Conservation (phyloP, 495 filamentous ascomycete species). For the Acidiella bohemica region DNA sequence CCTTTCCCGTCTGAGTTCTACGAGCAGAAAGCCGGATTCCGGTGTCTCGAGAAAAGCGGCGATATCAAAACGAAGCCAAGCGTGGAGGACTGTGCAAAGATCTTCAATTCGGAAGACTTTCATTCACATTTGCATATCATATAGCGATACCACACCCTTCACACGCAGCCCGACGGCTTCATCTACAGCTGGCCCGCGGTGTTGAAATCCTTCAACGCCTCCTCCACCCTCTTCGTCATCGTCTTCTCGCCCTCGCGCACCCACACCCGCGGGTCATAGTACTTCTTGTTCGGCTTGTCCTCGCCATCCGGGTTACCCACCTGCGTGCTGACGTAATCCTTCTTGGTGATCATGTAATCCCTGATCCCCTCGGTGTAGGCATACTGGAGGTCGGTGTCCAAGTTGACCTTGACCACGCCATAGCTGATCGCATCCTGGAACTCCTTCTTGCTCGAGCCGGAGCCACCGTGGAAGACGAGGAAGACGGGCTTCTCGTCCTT, state of each 20-base stretch:
- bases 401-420: constrained; percentile 96
- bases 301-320: constrained; percentile 92
- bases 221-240: constrained; percentile 69
- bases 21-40: too few relatives aligned
- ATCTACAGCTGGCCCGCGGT: constrained; percentile 68
- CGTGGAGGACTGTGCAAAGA: too few relatives aligned
- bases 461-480: constrained; percentile 98
- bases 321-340: constrained; percentile 74
- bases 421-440: constrained; percentile 74
- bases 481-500: constrained; percentile 81
- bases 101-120: too few relatives aligned
- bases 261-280: constrained; percentile 75
- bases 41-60: too few relatives aligned
- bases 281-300: constrained; percentile 94
- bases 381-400: constrained; percentile 81
- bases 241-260: constrained; percentile 95
- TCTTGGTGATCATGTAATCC: constrained; percentile 85
- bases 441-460: constrained; percentile 77
- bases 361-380: constrained; percentile 83
- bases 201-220: constrained; percentile 84
- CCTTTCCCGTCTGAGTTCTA: too few relatives aligned
- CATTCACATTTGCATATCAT: too few relatives aligned
- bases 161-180: too few relatives aligned
- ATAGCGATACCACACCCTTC: too few relatives aligned
- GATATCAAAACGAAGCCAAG: too few relatives aligned